phyloP scores from a whole-genome alignment of 2,329 filamentous ascomycete species.

The Stachybotrys elegans region DNA sequence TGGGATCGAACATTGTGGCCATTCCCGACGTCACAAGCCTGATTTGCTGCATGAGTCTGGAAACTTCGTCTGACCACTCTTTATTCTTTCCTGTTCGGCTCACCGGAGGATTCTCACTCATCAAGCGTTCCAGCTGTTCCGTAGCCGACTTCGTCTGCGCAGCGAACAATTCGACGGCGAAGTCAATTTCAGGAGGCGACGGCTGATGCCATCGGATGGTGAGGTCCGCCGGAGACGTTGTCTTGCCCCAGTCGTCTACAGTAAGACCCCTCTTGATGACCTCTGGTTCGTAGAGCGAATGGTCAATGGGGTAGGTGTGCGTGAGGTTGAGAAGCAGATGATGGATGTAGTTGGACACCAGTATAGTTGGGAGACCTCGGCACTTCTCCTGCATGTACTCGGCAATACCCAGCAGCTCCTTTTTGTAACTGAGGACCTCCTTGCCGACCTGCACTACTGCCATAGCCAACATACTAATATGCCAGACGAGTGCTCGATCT shows the following conservation, averaged over 20 bases:
- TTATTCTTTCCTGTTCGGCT: conserved; percentile 94
- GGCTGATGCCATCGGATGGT: conserved; percentile 91
- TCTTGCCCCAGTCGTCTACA: conserved; percentile 78
- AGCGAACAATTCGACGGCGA: conserved; percentile 85
- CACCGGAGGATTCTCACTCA: conserved; percentile 72
- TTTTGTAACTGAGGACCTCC: conserved; percentile 82
- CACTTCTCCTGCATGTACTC: conserved; percentile 96
- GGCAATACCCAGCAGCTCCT: conserved; percentile 85
- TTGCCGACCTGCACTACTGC: conserved; percentile 92
- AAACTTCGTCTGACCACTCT: conserved; percentile 97
- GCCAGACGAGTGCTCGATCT: conserved; percentile 91
- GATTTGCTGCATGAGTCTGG: conserved; percentile 80
- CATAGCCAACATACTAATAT: conserved; percentile 96
- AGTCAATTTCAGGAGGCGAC: conserved; percentile 71
- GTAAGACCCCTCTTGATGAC: conserved; percentile 67
- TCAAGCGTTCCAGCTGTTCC: conserved; percentile 70
- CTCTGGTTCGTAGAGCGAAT: conserved; percentile 78
- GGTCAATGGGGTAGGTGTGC: conserved; percentile 88
- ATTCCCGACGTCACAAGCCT: conserved; percentile 87
- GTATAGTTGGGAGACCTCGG: conserved; percentile 86
- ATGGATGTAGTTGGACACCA: conserved; percentile 96
- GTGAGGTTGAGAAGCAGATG: conserved; percentile 93
- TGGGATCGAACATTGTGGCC: conserved; percentile 81
- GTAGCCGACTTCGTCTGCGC: conserved; percentile 76
- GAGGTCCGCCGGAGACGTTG: conserved; percentile 67